Evolutionary conservation across 169 alveolate species (phyloP), one percentile per base, ranked within the genome.

Genomic region (Cyclospora cayetanensis): DNA sequence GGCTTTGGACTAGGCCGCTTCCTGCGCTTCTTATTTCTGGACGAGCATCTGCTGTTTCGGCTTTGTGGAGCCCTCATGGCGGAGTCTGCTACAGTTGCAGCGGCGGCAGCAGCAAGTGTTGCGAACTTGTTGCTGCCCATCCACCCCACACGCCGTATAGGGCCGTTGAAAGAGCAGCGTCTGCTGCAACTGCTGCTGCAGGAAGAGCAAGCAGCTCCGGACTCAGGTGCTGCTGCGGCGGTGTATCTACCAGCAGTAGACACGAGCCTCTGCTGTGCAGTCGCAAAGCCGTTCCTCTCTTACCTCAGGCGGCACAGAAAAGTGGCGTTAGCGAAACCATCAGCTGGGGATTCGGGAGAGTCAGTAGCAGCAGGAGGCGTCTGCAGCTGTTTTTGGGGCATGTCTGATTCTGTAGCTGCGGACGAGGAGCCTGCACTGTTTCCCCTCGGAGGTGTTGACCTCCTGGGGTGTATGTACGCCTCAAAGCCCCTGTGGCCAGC

Each of bases 141-240:
- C 22, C 85, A 74, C 65, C 85, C 65, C 43, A 74, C 85, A 0
- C 63, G 85, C 39, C 63, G 85, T 7, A 22, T 37, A 7, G 85
- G 85, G 22, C 27, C 85, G 39, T 15, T 74, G 65, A 55, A 74
- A 63, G 65, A 42, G 65, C 63, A 42, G 65, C 31, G 65, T 22
- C 1, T 74, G 65, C 85, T 41, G 85, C 85, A 74, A 63, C 65
- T 41, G 85, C 85, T 11, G 85, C 85, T 41, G 85, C 85, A 74
- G 65, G 85, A 74, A 25, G 65, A 74, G 53, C 85, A 41, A 39
- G 63, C 85, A 4, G 65, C 85, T 4, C 63, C 85, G 7, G 85
- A 74, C 22, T 55, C 63, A 41, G 85, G 65, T 74, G 85, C 85
- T 74, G 85, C 85, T 74, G 85, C 85, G n/a, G 85, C 39, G 37